These are phyloP conservation scores for Populus trichocarpa DNA, from an alignment of 441 rosid genomes.

Conservation along the genomic window DNA sequence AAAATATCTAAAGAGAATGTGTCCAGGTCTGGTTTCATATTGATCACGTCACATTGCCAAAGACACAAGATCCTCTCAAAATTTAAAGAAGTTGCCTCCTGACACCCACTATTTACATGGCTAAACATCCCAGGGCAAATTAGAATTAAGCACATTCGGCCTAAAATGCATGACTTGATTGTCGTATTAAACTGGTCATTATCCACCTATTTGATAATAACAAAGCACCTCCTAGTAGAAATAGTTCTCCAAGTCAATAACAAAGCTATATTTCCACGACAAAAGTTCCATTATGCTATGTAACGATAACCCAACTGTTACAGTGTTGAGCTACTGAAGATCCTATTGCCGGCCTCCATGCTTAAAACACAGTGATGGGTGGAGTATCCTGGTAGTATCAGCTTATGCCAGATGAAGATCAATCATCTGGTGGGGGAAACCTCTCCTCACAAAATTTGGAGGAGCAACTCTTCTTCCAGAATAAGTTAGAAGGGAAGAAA, in stretches of 20 bases:
- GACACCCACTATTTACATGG: neutral
- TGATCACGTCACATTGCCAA: neutral
- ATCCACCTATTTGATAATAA: neutral
- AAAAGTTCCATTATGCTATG: neutral
- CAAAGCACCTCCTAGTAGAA: neutral
- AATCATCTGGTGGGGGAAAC: neutral
- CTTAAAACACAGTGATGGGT: neutral
- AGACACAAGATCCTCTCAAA: neutral
- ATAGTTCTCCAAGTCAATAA: neutral
- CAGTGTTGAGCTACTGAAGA: neutral
- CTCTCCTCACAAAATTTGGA: neutral
- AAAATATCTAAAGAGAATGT: neutral
- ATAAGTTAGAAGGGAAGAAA: neutral
- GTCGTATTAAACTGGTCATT: neutral
- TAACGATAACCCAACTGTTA: neutral
- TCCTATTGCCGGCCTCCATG: neutral
- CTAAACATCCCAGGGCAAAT: neutral
- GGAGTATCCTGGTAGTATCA: neutral
- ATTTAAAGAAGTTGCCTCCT: neutral
- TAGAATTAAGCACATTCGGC: neutral
- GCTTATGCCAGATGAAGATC: neutral
- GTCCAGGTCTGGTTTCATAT: constrained; percentile 7
- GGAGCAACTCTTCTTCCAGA: neutral
- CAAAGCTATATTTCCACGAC: neutral
- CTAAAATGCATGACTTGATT: neutral